Evolutionary conservation across 2,329 filamentous ascomycete species (phyloP).

Genomic region (Ophiostoma australiae): DNA sequence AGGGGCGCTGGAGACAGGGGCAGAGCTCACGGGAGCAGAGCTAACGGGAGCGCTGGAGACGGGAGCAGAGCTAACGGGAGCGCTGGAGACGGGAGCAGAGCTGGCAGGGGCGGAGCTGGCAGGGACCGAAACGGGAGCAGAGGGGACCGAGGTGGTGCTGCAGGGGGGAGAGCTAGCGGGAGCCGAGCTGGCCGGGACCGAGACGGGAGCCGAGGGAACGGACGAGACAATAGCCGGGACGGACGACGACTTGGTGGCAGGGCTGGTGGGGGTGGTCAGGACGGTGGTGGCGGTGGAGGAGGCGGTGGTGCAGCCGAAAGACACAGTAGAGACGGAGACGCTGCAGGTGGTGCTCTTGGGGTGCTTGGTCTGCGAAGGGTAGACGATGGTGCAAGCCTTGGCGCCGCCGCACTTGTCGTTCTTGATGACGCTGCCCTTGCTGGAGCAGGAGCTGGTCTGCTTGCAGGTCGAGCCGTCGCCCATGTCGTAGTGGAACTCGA

Average conservation of each 20-base stretch:
- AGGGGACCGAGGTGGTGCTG: background rate
- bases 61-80: background rate
- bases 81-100: background rate
- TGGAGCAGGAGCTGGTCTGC: conserved; percentile 64
- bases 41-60: background rate
- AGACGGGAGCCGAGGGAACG: background rate
- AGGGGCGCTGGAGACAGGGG: background rate
- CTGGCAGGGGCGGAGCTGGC: background rate
- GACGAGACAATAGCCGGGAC: background rate
- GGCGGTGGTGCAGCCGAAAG: conserved; percentile 60
- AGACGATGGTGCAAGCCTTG: conserved; percentile 69
- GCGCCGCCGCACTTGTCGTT: conserved; percentile 94
- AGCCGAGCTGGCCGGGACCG: background rate
- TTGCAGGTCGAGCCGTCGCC: conserved; percentile 76
- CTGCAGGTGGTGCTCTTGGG: conserved; percentile 54
- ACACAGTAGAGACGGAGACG: conserved; percentile 68
- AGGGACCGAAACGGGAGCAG: background rate
- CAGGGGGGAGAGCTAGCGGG: background rate
- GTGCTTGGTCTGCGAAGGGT: conserved; percentile 54
- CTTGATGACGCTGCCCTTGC: conserved; percentile 62
- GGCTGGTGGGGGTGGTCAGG: conserved; percentile 1
- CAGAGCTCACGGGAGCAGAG: background rate
- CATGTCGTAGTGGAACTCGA: conserved; percentile 87
- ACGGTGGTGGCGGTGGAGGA: conserved; percentile 17
- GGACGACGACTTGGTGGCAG: background rate